A percentile compares a stretch with the other conserved stretches of the same genome.
Conservation (phyloP, 139 green algal genomes). For the Volvox africanus region DNA sequence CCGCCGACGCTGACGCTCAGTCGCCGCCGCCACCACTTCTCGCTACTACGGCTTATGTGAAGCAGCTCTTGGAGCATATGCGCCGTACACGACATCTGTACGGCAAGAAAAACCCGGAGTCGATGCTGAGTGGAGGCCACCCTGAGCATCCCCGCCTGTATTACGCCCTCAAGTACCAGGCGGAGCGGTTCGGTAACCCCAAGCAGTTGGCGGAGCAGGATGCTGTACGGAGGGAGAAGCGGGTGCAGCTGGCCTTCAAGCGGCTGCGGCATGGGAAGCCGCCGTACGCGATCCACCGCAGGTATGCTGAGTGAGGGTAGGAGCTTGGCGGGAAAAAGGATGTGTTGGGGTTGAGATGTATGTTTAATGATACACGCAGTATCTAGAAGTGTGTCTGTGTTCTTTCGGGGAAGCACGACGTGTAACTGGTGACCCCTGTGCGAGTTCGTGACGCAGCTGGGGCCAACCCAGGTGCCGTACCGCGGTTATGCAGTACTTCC, state of each 20-base stretch:
- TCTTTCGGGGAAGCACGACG: no score
- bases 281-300: slow-evolving; percentile 50
- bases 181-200: neutral
- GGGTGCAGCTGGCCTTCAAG: slow-evolving; percentile 30
- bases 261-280: slow-evolving; percentile 49
- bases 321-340: no score
- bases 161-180: slow-evolving; percentile 36
- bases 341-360: no score
- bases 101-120: slow-evolving; percentile 38
- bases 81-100: slow-evolving; percentile 36
- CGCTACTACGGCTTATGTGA: neutral
- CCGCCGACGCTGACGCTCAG: no score
- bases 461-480: no score
- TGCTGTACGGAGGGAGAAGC: neutral
- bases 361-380: no score
- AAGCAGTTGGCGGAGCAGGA: neutral
- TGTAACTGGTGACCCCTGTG: no score
- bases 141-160: slow-evolving; percentile 51
- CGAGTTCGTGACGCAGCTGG: no score
- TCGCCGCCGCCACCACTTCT: slow-evolving; percentile 10
- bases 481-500: no score
- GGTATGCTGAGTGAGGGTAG: neutral
- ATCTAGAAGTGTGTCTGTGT: no score
- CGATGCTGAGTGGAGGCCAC: slow-evolving; percentile 16
- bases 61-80: slow-evolving; percentile 50